A percentile compares a stretch with the other conserved stretches of the same genome.
Conservation (phyloP, 177 flowering plant species). For the Tripterygium wilfordii region DNA sequence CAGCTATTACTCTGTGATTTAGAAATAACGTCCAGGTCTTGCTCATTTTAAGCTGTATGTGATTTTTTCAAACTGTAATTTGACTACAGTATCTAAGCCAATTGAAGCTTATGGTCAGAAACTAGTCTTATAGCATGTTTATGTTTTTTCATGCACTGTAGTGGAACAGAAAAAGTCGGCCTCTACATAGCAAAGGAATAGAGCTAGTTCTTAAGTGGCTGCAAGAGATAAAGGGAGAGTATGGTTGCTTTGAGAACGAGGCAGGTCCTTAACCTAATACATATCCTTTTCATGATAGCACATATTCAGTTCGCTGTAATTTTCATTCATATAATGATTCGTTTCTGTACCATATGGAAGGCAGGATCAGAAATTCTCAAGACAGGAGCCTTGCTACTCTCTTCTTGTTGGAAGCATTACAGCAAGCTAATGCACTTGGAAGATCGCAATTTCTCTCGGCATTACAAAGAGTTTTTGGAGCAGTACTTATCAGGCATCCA, state of each 20-base stretch:
- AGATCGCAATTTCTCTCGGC: conserved; percentile 40
- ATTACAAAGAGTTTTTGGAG: conserved; percentile 46
- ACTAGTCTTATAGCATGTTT: neutral
- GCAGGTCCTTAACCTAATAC: conserved; percentile 42
- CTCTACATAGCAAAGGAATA: conserved; percentile 70
- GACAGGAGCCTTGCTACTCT: conserved; percentile 47
- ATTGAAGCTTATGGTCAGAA: neutral
- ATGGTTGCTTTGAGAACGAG: conserved; percentile 35
- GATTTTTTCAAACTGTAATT: neutral
- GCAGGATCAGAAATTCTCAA: conserved; percentile 35
- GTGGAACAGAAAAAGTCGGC: conserved; percentile 85
- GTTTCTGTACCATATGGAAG: conserved; percentile 15
- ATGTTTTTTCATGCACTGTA: conserved; percentile 22
- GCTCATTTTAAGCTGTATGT: too few relatives aligned
- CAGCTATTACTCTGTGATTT: too few relatives aligned
- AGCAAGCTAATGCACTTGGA: conserved; percentile 57
- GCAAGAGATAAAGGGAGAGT: conserved; percentile 36
- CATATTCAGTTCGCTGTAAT: conserved; percentile 1
- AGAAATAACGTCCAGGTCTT: too few relatives aligned
- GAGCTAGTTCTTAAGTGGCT: conserved; percentile 69
- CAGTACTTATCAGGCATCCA: conserved; percentile 74
- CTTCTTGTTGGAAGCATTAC: conserved; percentile 89
- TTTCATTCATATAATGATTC: conserved; percentile 4
- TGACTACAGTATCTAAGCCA: neutral
- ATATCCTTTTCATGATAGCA: conserved; percentile 5